Percentiles rank a stretch among this genome's conserved stretches.
Evolutionary conservation across 225 moss, liverwort and hornwort genomes (phyloP).

Genomic region (Pseudoscleropodium purum): DNA sequence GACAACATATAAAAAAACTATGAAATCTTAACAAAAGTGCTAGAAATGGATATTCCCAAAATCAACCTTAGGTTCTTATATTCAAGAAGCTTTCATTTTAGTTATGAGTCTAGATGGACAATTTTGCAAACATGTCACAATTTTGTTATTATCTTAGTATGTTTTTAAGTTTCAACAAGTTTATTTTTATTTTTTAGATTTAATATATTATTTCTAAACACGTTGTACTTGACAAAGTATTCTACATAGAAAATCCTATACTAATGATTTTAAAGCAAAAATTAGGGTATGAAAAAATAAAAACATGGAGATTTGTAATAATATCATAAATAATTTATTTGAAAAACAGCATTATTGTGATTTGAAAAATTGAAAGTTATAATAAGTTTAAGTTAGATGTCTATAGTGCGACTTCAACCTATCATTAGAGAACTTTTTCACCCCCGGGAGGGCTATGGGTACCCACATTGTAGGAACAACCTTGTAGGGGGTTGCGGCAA

Average conservation of each 20-base stretch:
- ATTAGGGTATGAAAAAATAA: not conserved
- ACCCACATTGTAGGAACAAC: too few species aligned
- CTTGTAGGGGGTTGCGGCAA: too few species aligned
- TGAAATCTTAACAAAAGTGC: fast-evolving
- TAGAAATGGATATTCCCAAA: not conserved
- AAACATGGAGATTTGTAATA: too few species aligned
- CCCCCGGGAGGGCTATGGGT: too few species aligned
- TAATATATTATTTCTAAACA: not conserved
- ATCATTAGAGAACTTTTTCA: too few species aligned
- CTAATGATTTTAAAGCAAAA: not conserved
- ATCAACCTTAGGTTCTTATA: not conserved
- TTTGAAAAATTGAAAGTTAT: too few species aligned
- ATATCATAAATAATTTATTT: too few species aligned
- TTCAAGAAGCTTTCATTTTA: not conserved
- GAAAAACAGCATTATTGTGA: too few species aligned
- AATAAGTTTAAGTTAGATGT: too few species aligned
- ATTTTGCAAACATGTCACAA: not conserved
- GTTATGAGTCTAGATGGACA: not conserved
- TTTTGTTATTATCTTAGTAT: not conserved
- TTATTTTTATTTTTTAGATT: not conserved
- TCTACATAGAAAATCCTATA: not conserved
- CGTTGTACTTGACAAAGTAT: fast-evolving
- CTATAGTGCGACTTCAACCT: fast-evolving
- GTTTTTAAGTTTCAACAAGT: too few species aligned
- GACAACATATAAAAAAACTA: not conserved